Percentiles rank a stretch among this genome's conserved stretches.
Conservation (phyloP, 345 rosid species). For the Firmiana major region DNA sequence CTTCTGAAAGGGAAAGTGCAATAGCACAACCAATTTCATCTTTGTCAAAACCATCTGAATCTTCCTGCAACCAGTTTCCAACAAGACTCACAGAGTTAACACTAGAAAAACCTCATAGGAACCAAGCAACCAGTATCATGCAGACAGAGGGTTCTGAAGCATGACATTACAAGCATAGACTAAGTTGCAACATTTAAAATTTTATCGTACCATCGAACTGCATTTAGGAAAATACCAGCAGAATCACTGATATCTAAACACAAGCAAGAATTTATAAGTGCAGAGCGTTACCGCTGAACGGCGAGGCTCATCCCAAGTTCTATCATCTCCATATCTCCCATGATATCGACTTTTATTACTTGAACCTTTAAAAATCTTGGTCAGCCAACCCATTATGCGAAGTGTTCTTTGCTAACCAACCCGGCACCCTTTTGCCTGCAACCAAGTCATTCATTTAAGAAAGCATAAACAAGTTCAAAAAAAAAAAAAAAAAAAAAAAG, state of each 20-base stretch:
- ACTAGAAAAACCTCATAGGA: background rate
- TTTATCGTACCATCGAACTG: background rate
- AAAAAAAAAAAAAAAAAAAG: background rate
- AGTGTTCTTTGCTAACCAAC: constrained; percentile 11
- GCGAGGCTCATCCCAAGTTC: constrained; percentile 49
- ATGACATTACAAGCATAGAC: constrained; percentile 4
- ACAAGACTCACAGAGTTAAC: constrained; percentile 3
- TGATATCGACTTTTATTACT: constrained; percentile 46
- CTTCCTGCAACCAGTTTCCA: constrained; percentile 51
- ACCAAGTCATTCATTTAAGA: constrained; percentile 19
- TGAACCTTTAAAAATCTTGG: constrained; percentile 68
- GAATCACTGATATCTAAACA: background rate
- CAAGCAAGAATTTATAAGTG: constrained; percentile 5
- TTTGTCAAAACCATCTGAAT: constrained; percentile 68
- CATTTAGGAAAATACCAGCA: background rate
- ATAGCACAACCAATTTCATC: constrained; percentile 79
- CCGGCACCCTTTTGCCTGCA: constrained; percentile 37
- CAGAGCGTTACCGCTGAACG: constrained; percentile 52
- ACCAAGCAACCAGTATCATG: background rate
- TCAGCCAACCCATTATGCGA: constrained; percentile 77
- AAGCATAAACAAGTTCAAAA: constrained; percentile 19
- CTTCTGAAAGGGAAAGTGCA: constrained; percentile 79
- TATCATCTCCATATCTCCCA: constrained; percentile 45
- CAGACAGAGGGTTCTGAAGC: background rate
- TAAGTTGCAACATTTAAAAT: background rate